Base-by-base conservation (phyloP, 225 moss, liverwort and hornwort species). In the Antitrichia curtipendula region DNA sequence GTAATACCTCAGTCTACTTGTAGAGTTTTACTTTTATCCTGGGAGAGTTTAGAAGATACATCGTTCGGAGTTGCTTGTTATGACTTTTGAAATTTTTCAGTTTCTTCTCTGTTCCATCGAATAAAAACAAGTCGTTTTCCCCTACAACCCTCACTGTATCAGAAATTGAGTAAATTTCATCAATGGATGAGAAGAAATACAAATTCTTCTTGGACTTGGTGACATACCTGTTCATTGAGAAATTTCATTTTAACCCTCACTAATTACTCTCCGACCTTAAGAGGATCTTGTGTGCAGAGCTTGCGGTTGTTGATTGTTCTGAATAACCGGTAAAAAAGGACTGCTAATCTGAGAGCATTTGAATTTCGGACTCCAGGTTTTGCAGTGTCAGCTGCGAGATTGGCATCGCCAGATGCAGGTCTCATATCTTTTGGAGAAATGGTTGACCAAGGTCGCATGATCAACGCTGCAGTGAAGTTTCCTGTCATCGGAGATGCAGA, bases 401-500 rank as follows among this genome's bases (percentile, higher is more conserved):
- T 98, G 84, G 98, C 96, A 81, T 93, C 91, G 24, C 97, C 98
- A 72, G 98, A 98, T 85, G 93, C 96, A 81, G 98, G 98, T 86
- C 95, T 98, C 29, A 90, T 97, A 69, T 98, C 96, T 62, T 98
- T 93, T 82, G 98, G 95, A 81, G 98, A 98, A 90, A 97, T 98
- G 91, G 89, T 95, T 77, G 98, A 98, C 45, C 98, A 98, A 94
- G 97, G 97, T 74, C 94, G 96, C 57, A 90, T 87, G 87, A 95
- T 98, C 82, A 95, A 95, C 38, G 92, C 95, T 65, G 95, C 95
- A 34, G 96, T 98, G 83, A 94, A 94, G 75, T 95, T 98, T 75
- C 98, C 98, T 70, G 95, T 98, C n/a, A 93, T 98, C 45, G 98
- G 98, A 82, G 98, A 98, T 88, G 98, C 95, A 63, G 98, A 98